Conservation (phyloP, 164 flowering plant species). For the Magnolia officinalis region DNA sequence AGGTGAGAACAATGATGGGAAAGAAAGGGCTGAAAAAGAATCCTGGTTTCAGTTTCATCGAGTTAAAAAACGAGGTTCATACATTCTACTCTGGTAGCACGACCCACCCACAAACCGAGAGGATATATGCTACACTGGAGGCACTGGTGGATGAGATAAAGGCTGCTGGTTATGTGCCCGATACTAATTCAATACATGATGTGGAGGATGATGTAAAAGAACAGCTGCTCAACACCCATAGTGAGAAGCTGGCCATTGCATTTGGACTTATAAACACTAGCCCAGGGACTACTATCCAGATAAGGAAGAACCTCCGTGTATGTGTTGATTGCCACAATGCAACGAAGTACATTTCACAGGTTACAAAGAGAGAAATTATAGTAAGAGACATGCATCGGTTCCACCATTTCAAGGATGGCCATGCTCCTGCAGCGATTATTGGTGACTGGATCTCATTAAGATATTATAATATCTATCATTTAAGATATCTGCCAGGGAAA, state of each 20-base stretch:
- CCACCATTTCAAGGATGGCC: slow-evolving; percentile 76
- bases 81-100: slow-evolving; percentile 81
- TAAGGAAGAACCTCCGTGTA: slow-evolving; percentile 79
- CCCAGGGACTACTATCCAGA: slow-evolving; percentile 72
- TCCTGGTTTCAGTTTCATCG: slow-evolving; percentile 80
- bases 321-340: slow-evolving; percentile 84
- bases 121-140: slow-evolving; percentile 62
- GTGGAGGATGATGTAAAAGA: slow-evolving; percentile 81
- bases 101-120: slow-evolving; percentile 59
- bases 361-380: slow-evolving; percentile 70
- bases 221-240: slow-evolving; percentile 67
- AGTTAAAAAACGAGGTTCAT: slow-evolving; percentile 69
- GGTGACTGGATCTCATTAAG: slow-evolving; percentile 37
- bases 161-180: slow-evolving; percentile 73
- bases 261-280: slow-evolving; percentile 70
- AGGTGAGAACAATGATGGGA: slow-evolving; percentile 65
- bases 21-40: slow-evolving; percentile 68
- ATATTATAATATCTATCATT: not conserved
- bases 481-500: not conserved
- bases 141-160: slow-evolving; percentile 50
- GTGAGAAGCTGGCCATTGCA: slow-evolving; percentile 91
- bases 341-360: slow-evolving; percentile 63
- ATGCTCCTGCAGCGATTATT: slow-evolving; percentile 86
- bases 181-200: slow-evolving; percentile 67
- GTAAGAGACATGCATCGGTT: slow-evolving; percentile 79